phyloP scores from a whole-genome alignment of 2,329 filamentous ascomycete species.

The Hymenoscyphus scutula region DNA sequence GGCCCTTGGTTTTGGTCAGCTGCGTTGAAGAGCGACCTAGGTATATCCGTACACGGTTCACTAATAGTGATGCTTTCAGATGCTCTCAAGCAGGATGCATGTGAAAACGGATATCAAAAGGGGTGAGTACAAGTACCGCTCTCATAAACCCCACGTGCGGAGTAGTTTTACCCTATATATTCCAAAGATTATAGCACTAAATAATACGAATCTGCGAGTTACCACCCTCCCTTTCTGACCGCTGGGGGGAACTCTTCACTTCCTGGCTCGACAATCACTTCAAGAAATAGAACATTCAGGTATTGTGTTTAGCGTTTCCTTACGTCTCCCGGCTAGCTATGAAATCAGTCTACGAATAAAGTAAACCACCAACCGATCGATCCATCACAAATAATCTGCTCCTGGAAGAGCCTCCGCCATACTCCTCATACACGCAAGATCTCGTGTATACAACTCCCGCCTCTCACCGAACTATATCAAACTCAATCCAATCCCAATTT shows the following conservation, averaged over 20 bases:
- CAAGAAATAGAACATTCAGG: neutral
- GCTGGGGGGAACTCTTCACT: neutral
- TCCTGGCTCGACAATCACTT: too few relatives aligned
- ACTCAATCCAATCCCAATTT: neutral
- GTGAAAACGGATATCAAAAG: neutral
- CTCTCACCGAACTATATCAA: neutral
- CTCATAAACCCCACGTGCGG: too few relatives aligned
- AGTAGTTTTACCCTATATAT: too few relatives aligned
- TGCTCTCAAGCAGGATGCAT: neutral
- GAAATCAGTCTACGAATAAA: neutral
- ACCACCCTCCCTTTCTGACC: too few relatives aligned
- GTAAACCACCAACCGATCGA: neutral
- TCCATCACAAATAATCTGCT: neutral
- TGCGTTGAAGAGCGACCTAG: neutral
- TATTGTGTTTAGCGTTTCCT: neutral
- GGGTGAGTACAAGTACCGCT: too few relatives aligned
- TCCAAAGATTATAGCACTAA: too few relatives aligned
- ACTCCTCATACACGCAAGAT: neutral
- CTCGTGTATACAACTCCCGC: neutral
- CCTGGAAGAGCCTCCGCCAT: neutral
- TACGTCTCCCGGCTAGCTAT: neutral
- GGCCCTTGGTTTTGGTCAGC: neutral
- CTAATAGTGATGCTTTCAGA: neutral
- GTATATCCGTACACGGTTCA: neutral
- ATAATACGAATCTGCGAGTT: too few relatives aligned